These are phyloP conservation scores for Aspergillus bertholletiae DNA, from an alignment of 495 filamentous ascomycete genomes.

Conservation along the genomic window DNA sequence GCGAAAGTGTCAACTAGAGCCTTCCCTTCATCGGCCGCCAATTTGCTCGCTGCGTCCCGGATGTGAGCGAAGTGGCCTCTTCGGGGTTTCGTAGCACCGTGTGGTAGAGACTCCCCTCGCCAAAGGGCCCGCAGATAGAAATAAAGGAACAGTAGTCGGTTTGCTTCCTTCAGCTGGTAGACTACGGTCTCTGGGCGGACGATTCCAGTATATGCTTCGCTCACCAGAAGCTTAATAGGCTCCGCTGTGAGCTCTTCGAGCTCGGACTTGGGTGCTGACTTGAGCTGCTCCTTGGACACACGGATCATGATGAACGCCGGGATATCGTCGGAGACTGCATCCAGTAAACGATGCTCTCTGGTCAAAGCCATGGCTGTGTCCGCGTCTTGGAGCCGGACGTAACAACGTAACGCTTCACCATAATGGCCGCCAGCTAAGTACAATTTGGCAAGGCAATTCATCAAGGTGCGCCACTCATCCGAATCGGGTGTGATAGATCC, in stretches of 20 bases:
- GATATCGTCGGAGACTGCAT: constrained; percentile 83
- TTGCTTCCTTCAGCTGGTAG: constrained; percentile 58
- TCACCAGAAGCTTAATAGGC: constrained; percentile 80
- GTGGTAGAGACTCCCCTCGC: constrained; percentile 59
- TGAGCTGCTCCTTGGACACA: constrained; percentile 69
- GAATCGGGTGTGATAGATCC: constrained; percentile 66
- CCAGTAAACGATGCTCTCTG: constrained; percentile 76
- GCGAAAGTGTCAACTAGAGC: constrained; percentile 80
- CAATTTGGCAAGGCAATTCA: constrained; percentile 77
- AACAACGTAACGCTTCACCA: constrained; percentile 79
- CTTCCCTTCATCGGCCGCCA: constrained; percentile 59
- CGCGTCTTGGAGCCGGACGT: constrained; percentile 86
- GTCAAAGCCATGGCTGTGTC: constrained; percentile 85
- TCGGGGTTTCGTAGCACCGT: constrained; percentile 33
- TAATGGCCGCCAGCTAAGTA: constrained; percentile 75
- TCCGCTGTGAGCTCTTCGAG: constrained; percentile 76
- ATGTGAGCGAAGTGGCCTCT: constrained; percentile 35
- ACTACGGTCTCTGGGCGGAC: constrained; percentile 77
- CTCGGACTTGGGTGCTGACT: constrained; percentile 61
- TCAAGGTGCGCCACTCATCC: constrained; percentile 80
- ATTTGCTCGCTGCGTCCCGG: constrained; percentile 40
- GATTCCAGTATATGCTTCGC: constrained; percentile 84
- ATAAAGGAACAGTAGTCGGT: constrained; percentile 69
- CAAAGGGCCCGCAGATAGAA: constrained; percentile 89
- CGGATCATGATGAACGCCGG: constrained; percentile 83